These are phyloP conservation scores for Tolypocladium album DNA, from an alignment of 2,329 filamentous ascomycete genomes.

Conservation along the genomic window DNA sequence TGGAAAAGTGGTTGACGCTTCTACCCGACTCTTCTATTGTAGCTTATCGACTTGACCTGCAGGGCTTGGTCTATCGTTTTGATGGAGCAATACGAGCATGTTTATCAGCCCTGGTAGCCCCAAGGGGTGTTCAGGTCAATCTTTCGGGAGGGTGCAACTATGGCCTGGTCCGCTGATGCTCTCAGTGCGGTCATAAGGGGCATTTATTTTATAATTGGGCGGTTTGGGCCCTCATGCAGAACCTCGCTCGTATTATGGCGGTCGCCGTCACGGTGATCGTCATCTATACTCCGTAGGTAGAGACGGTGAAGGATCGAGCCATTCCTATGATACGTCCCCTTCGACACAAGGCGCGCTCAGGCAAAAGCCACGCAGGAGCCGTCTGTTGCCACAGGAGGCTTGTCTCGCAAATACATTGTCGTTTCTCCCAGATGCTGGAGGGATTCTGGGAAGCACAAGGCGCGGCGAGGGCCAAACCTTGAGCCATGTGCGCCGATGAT, in stretches of 20 bases:
- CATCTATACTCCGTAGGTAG: neutral
- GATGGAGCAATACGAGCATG: too few species aligned
- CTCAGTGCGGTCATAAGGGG: too few species aligned
- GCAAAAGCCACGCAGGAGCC: neutral
- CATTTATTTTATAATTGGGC: too few species aligned
- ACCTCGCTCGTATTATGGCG: neutral
- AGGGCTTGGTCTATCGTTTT: too few species aligned
- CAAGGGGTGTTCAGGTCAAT: neutral
- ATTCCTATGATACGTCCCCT: neutral
- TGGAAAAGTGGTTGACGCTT: neutral
- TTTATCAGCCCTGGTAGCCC: neutral
- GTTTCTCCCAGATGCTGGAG: too few species aligned
- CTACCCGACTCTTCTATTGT: too few species aligned
- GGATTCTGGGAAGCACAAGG: neutral
- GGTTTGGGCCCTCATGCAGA: too few species aligned
- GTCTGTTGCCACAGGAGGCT: neutral
- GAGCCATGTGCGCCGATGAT: slow-evolving; percentile 18
- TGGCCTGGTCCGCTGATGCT: too few species aligned
- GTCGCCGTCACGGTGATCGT: neutral
- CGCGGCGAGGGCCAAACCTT: slow-evolving; percentile 4
- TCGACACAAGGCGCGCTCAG: neutral
- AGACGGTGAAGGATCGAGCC: too few species aligned
- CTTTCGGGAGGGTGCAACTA: too few species aligned
- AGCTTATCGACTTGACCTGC: too few species aligned
- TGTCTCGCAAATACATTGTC: too few species aligned